These are phyloP conservation scores for Scedosporium aurantiacum DNA, from an alignment of 2,329 filamentous ascomycete species.

Conservation along the genomic window DNA sequence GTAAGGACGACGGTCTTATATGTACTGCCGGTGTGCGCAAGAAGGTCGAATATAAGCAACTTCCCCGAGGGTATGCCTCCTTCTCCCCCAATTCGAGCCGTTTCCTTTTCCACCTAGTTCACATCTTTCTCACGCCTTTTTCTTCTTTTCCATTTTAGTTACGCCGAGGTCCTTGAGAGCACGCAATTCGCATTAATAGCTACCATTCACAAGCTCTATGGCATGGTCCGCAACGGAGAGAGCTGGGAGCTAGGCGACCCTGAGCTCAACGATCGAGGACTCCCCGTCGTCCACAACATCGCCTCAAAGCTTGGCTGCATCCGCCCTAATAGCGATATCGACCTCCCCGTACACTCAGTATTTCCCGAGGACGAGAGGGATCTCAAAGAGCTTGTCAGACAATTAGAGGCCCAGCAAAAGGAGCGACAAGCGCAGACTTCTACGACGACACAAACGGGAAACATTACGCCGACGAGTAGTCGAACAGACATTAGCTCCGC, in stretches of 20 bases:
- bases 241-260: constrained; percentile 53
- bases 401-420: constrained; percentile 37
- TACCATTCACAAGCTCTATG: constrained; percentile 54
- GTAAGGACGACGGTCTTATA: constrained; percentile 53
- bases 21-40: constrained; percentile 53
- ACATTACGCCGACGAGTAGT: constrained; percentile 14
- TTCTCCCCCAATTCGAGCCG: neutral
- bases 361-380: constrained; percentile 53
- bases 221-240: constrained; percentile 48
- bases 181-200: constrained; percentile 54
- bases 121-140: neutral
- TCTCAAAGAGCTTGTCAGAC: constrained; percentile 42
- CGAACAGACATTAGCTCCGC: constrained; percentile 30
- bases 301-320: constrained; percentile 54
- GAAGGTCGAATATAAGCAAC: constrained; percentile 59
- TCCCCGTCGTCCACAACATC: constrained; percentile 55
- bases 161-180: constrained; percentile 54
- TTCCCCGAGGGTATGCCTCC: constrained; percentile 44
- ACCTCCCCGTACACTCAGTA: constrained; percentile 44
- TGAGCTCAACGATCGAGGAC: constrained; percentile 50
- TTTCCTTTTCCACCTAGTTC: neutral
- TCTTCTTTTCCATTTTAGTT: constrained; percentile 25
- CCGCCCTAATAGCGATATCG: constrained; percentile 48
- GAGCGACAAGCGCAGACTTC: constrained; percentile 23
- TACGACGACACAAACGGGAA: constrained; percentile 15